Percentiles rank a stretch among this genome's conserved stretches.
Conservation (phyloP, 2,329 filamentous ascomycete genomes). For the Penicillium glabrum region DNA sequence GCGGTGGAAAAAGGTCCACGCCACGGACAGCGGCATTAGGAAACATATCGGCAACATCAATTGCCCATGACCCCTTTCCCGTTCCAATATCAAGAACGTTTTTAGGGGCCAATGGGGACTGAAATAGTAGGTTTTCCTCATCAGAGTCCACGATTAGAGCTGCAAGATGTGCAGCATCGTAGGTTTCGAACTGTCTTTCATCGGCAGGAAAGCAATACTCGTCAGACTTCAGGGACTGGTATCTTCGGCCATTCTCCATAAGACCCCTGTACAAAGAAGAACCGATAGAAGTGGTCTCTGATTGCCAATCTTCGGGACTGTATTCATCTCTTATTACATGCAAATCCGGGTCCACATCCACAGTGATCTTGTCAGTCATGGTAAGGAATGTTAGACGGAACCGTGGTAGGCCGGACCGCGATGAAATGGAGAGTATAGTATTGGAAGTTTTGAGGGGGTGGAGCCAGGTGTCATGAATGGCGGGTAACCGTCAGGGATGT, state of each 20-base stretch:
- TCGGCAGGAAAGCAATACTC: constrained; percentile 23
- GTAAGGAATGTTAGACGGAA: not conserved
- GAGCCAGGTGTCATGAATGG: not conserved
- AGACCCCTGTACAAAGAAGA: constrained; percentile 24
- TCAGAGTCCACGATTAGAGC: not conserved
- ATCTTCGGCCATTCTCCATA: constrained; percentile 26
- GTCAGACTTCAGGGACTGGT: constrained; percentile 19
- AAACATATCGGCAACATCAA: constrained; percentile 2
- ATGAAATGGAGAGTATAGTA: not conserved
- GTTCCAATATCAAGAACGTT: constrained; percentile 1
- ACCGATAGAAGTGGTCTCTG: constrained; percentile 25
- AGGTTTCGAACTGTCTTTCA: constrained; percentile 20
- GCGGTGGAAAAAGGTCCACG: not conserved
- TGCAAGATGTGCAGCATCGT: constrained; percentile 14
- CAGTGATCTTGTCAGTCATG: not conserved
- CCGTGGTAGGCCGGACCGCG: not conserved
- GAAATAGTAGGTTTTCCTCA: not conserved
- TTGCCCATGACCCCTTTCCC: not conserved
- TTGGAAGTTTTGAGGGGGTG: not conserved
- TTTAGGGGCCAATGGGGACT: not conserved
- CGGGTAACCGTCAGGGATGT: not conserved
- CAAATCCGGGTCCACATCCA: not conserved
- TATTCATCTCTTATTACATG: not conserved
- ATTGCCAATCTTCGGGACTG: constrained; percentile 4
- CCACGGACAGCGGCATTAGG: not conserved